Conservation (phyloP, 768 basidiomycete species). For the Russula sp. region DNA sequence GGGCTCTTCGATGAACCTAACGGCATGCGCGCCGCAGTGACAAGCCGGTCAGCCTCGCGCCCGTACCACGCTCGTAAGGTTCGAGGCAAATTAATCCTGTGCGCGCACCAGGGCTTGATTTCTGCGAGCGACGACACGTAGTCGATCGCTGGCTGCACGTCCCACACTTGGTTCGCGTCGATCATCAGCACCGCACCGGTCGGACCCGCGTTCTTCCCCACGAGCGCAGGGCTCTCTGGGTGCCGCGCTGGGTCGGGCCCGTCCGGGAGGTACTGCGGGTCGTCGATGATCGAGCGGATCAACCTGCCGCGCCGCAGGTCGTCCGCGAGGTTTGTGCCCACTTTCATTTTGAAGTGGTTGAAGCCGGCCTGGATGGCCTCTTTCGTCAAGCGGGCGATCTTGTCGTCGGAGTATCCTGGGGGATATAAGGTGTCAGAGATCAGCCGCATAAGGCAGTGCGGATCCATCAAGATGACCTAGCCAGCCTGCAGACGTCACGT, state of each 20-base stretch:
- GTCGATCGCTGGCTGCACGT: constrained; percentile 87
- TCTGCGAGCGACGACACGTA: constrained; percentile 76
- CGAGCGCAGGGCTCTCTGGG: constrained; percentile 54
- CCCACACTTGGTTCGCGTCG: constrained; percentile 97
- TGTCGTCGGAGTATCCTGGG: constrained; percentile 85
- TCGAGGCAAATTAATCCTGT: constrained; percentile 28
- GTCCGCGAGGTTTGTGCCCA: constrained; percentile 74
- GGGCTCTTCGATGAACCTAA: constrained; percentile 90
- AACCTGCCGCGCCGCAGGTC: constrained; percentile 84
- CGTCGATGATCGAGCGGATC: constrained; percentile 93
- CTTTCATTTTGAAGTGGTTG: constrained; percentile 99
- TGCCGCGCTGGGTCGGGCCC: constrained; percentile 48
- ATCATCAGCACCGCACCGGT: constrained; percentile 95
- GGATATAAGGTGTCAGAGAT: not conserved
- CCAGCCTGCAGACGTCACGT: constrained; percentile 92
- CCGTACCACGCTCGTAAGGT: not conserved
- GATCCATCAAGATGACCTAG: constrained; percentile 42
- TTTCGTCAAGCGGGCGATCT: constrained; percentile 77
- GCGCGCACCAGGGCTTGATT: constrained; percentile 76
- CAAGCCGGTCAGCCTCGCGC: not conserved
- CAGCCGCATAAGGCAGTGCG: not conserved
- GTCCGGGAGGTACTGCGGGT: constrained; percentile 73
- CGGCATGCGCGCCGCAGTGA: not conserved
- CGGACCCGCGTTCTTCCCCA: constrained; percentile 90
- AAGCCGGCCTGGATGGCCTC: constrained; percentile 84